A percentile compares a stretch with the other conserved stretches of the same genome.
Evolutionary conservation across 306 rosid genomes (phyloP).

Genomic region (Quercus dentata): DNA sequence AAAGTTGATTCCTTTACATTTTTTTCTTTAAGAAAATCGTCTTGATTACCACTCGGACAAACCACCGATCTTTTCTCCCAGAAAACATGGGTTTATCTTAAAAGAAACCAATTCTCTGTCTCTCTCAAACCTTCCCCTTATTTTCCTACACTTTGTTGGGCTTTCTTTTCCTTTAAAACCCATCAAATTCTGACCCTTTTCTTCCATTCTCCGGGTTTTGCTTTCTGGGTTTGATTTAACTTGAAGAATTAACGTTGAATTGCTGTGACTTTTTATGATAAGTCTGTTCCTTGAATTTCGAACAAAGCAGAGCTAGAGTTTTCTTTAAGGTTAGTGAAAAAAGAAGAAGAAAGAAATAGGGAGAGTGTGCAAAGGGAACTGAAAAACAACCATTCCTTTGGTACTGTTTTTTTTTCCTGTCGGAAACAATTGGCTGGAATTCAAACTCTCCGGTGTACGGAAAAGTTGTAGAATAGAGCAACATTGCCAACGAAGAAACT

Average conservation of each 20-base stretch:
- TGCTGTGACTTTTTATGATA: conserved; percentile 7
- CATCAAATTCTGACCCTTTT: background rate
- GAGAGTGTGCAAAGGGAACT: background rate
- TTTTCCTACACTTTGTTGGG: background rate
- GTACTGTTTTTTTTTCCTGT: conserved; percentile 7
- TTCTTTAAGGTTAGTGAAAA: conserved; percentile 49
- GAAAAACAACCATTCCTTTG: background rate
- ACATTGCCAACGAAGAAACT: conserved; percentile 45
- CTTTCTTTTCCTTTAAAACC: conserved; percentile 9
- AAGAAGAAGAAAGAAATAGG: background rate
- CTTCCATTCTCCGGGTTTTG: background rate
- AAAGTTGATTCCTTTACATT: conserved; percentile 12
- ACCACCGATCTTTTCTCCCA: background rate
- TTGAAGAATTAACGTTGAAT: conserved; percentile 40
- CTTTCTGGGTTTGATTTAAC: conserved; percentile 29
- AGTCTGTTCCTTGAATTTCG: conserved; percentile 31
- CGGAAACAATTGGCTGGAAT: conserved; percentile 12
- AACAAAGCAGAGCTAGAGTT: conserved; percentile 48
- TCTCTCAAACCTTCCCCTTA: background rate
- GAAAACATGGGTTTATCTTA: conserved; percentile 3
- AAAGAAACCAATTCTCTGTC: background rate
- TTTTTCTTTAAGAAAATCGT: background rate
- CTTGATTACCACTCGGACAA: background rate
- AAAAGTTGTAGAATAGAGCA: conserved; percentile 21
- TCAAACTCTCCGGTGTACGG: conserved; percentile 16